Base-by-base conservation (phyloP, 2,329 filamentous ascomycete species). In the Aspergillus sp. region DNA sequence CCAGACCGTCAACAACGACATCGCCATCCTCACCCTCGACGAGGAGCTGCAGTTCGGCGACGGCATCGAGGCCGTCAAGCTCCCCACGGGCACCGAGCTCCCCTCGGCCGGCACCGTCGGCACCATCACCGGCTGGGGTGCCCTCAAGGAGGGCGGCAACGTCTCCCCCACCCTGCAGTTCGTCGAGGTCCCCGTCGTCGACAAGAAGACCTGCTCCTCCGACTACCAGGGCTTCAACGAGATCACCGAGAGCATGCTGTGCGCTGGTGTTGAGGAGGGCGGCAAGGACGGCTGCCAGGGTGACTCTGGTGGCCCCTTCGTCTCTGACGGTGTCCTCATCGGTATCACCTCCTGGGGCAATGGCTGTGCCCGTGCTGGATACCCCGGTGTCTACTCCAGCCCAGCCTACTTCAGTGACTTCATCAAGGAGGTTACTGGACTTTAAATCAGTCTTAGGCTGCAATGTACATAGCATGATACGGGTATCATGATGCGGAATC, bases 1-100 rank as follows among this genome's bases (percentile, higher is more conserved):
- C 5, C 19, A 19, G 11, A 56, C 40, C 13, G 15, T 40, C 39
- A 41, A 56, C 27, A 50, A 50, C 41, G 54, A 56, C 15, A 51
- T 56, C 20, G 24, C 54, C 9, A 51, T 56, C 40, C 37, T 56
- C 3, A 51, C 48, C 4, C 47, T 56, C 20, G n/a, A 11, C 19
- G 9, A 33, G 30, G 42, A 51, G 5, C 54, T 56, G 4, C 20
- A 30, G 3, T 56, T 22, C n/a, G 41, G 48, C 11, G 3, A 4
- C 2, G 30, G 30, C 3, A 56, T 56, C 20, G 8, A 9, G 11
- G 40, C 73, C 2, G 83, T 87, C 12, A 79, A 82, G 65, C 88
- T 89, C 64, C 54, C 54, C 4, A 17, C 39, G 11, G 20, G 19
- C 12, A 13, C 48, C 5, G 11, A 19, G 3, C 30, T 40, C 5